Percentiles rank a stretch among this genome's conserved stretches.
phyloP scores from a whole-genome alignment of 1,284 basidiomycete genomes.

The Ganoderma resinaceum region DNA sequence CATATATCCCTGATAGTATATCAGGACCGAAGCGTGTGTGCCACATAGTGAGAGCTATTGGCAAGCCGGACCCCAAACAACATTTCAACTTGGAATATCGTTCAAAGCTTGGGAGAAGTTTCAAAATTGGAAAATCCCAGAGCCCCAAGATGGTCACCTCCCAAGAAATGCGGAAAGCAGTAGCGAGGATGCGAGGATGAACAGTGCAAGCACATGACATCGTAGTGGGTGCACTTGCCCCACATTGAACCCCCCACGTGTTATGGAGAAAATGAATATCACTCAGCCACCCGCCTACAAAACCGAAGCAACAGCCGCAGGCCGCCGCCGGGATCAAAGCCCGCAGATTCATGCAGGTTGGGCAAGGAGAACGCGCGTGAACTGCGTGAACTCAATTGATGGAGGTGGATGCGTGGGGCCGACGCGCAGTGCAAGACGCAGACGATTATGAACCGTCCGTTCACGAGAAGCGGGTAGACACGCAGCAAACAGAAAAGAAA shows the following conservation, averaged over 20 bases:
- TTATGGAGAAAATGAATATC: neutral
- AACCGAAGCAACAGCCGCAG: neutral
- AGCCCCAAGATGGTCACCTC: too few species aligned
- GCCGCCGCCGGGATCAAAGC: neutral
- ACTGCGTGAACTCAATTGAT: neutral
- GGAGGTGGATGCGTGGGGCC: neutral
- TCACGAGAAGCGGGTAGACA: conserved; percentile 8
- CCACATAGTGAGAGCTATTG: too few species aligned
- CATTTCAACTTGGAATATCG: too few species aligned
- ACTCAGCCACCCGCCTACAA: neutral
- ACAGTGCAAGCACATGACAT: too few species aligned
- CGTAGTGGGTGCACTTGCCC: too few species aligned
- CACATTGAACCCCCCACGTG: neutral
- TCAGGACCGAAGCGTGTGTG: too few species aligned
- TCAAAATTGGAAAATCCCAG: too few species aligned
- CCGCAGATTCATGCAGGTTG: neutral
- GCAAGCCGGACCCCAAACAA: too few species aligned
- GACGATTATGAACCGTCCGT: neutral
- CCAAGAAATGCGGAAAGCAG: too few species aligned
- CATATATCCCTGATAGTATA: too few species aligned
- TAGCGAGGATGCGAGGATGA: too few species aligned
- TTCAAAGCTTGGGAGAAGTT: too few species aligned
- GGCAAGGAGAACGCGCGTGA: neutral
- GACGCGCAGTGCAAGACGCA: neutral
- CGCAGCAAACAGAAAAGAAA: conserved; percentile 18